Percentiles rank a stretch among this genome's conserved stretches.
Evolutionary conservation across 192 early-diverging fungal species (phyloP).

Genomic region (Rhizophagus clarus): DNA sequence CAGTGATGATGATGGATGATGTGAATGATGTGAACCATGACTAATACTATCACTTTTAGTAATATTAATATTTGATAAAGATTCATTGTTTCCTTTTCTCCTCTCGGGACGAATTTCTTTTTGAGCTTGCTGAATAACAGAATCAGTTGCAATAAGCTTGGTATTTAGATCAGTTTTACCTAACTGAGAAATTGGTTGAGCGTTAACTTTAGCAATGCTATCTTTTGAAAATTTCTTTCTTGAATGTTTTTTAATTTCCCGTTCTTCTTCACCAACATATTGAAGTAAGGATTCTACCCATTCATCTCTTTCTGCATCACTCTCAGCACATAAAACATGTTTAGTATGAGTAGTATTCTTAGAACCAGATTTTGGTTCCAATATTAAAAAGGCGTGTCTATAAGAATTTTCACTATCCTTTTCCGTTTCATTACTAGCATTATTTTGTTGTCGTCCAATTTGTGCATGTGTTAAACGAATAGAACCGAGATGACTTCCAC

Average conservation of each 20-base stretch:
- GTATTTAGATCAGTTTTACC: conserved; percentile 33
- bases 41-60: not conserved
- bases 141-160: conserved; percentile 41
- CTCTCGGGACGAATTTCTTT: conserved; percentile 31
- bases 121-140: conserved; percentile 37
- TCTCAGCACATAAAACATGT: conserved; percentile 87
- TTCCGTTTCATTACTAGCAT: conserved; percentile 29
- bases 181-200: conserved; percentile 42
- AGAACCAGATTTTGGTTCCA: conserved; percentile 70
- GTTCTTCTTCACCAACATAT: conserved; percentile 43
- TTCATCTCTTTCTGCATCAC: conserved; percentile 86
- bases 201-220: conserved; percentile 37
- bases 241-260: conserved; percentile 20
- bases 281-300: conserved; percentile 79
- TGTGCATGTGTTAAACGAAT: conserved; percentile 79
- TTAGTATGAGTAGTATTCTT: conserved; percentile 64
- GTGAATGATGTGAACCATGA: not conserved
- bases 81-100: conserved; percentile 16
- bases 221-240: conserved; percentile 32
- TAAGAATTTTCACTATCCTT: conserved; percentile 62
- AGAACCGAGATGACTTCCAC: conserved; percentile 67
- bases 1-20: conserved; percentile 12
- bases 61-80: not conserved
- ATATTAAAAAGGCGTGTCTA: conserved; percentile 84
- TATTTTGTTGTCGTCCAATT: conserved; percentile 62